Base-by-base conservation (phyloP, 345 rosid genomes). In the Rhodamnia rubescens region DNA sequence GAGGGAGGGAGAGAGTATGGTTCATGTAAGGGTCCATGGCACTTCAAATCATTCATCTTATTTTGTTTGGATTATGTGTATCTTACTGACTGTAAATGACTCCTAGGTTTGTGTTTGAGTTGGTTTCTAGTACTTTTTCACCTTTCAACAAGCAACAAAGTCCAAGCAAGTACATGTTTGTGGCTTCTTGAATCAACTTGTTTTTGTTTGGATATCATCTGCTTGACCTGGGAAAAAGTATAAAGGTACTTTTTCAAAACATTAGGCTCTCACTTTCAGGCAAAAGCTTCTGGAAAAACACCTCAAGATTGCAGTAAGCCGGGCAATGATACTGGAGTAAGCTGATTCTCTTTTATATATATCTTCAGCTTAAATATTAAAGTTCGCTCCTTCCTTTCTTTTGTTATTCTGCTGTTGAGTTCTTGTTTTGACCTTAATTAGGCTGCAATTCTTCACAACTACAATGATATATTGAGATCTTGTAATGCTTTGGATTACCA, bases 401-500 rank as follows among this genome's bases (percentile, higher is more conserved):
- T 69, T 16, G 26, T 86, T 57, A 88, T 87, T 83, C 54, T 84
- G 58, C 32, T 58, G 86, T 84, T 89, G 88, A 49, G 59, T 86
- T 89, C 91, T 78, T 84, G 51, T 82, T 84, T 81, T 87, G 86
- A 80, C 84, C 59, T 82, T 90, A 82, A 92, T 86, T 97, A 96
- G 99, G 99, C 95, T 84, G 90, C 92, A 85, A 88, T 96, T 90
- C 92, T 96, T 84, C 84, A 90, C 85, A 90, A 91, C 87, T 96
- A 96, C 89, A 91, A 90, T 82, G 90, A 92, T 85, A 94, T 94
- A 86, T 89, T 96, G 87, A 91, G 83, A 89, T 90, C 96, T 85
- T 96, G 98, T 88, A 90, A 96, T 90, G 97, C 98, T 61, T 88
- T 96, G 93, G 98, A 96, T 88, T 96, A 95, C 93, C 98, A 96